Conservation (phyloP, 2,329 filamentous ascomycete genomes). For the Pseudogymnoascus sp. region DNA sequence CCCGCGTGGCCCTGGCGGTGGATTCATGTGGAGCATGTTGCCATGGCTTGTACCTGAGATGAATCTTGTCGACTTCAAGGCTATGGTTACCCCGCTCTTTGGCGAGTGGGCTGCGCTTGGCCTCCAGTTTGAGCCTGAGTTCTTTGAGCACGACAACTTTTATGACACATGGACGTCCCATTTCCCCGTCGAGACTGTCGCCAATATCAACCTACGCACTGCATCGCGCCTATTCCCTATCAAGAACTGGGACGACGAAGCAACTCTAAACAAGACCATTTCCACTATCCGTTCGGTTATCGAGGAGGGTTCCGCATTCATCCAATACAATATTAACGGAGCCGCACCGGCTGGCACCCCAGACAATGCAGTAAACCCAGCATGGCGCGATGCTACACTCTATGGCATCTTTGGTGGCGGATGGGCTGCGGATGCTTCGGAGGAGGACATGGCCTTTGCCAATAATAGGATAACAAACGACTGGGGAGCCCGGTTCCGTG, state of each 20-base stretch:
- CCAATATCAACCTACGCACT: conserved; percentile 25
- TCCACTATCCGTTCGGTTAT: conserved; percentile 27
- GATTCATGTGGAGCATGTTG: conserved; percentile 17
- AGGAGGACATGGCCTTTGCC: conserved; percentile 20
- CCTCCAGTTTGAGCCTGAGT: conserved; percentile 11
- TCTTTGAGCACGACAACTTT: conserved; percentile 8
- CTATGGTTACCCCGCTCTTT: conserved; percentile 30
- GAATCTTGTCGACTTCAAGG: conserved; percentile 19
- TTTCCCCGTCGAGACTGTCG: conserved; percentile 25
- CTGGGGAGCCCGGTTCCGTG: conserved; percentile 25
- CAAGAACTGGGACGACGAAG: conserved; percentile 28
- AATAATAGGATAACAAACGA: conserved; percentile 26
- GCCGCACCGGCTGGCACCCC: conserved; percentile 11
- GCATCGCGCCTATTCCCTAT: conserved; percentile 36
- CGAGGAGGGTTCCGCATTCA: conserved; percentile 29
- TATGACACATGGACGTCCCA: conserved; percentile 32
- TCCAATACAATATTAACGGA: conserved; percentile 9
- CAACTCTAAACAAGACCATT: conserved; percentile 20
- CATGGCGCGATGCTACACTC: conserved; percentile 13
- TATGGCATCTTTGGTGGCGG: conserved; percentile 3
- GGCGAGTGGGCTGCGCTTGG: conserved; percentile 25
- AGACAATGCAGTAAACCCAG: conserved; percentile 16
- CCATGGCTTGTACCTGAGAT: conserved; percentile 19
- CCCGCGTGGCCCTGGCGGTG: conserved; percentile 26
- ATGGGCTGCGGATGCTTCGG: conserved; percentile 16